Base-by-base conservation (phyloP, 2,329 filamentous ascomycete genomes). In the Exophiala aquamarina region DNA sequence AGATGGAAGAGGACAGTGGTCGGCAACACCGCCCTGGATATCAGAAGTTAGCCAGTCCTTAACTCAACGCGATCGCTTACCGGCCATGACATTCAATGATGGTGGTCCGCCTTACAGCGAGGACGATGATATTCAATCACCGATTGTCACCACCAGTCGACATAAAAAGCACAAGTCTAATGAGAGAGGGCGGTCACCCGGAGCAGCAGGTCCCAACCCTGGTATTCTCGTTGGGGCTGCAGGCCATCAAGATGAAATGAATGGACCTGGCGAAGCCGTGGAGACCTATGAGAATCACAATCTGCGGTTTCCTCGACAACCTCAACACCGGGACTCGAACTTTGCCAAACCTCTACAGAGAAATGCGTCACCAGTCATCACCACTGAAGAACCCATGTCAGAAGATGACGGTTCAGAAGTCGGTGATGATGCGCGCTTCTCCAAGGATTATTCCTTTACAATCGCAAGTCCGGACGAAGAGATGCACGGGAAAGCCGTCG, bases 381-480 rank as follows among this genome's bases (percentile, higher is more conserved):
- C n/a, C 19, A 15, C 46, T 37, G 35, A 59, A 47, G 50, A 54
- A 21, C 44, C 54, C 58, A 64, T 38, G 33, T 70, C 69, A 4
- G 71, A 74, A 41, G 70, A 70, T 31, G 68, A 70, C 14, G 78
- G 76, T 49, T 83, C 82, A 49, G 79, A 82, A 58, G 69, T 62
- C 44, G 65, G 69, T 43, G 64, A 67, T 31, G 79, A 89, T 64
- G 88, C 84, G 45, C 82, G 90, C 60, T 95, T 91, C 68, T 94
- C 89, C 36, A 83, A 87, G 57, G 89, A 95, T 67, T 96, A 95
- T 66, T 88, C 94, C 60, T 95, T 96, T 66, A 94, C 89, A 14
- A 95, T 95, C 59, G 92, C 89, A 13, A 94, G 89, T 11, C 90
- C 91, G 4, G 93, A 97, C 66, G 92, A 97, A 70, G 90, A 97